Evolutionary conservation across 768 basidiomycete genomes (phyloP), one percentile per base, ranked within the genome.

Genomic region (Boletus patriciae): DNA sequence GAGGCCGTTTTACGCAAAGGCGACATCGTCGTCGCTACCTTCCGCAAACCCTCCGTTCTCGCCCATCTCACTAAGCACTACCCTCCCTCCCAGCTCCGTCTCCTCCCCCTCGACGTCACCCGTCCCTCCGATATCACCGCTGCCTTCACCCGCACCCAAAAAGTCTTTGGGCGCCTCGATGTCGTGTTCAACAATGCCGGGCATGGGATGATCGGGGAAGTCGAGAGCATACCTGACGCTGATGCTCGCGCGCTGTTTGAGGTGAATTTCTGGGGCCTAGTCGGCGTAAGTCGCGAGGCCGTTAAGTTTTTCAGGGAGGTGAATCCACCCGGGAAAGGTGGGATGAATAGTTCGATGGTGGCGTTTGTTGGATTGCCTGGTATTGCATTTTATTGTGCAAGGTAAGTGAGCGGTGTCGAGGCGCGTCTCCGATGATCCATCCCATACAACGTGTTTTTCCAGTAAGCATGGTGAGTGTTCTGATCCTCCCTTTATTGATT

Each of bases 101-200:
- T 74, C 46, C 55, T 77, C 54, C 64, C 66, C 48, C 63, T 79
- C 43, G 77, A 80, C 55, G 77, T 80, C 31, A 69, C 69, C 23
- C 58, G 53, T 3, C 57, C 47, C 4, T 46, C 60, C 3, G 67
- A 77, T 2, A 71, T 79, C 48, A 40, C 43, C 11, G 58, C 58
- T 2, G 76, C 71, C 2, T 79, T 80, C 51, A 54, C 55, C 1
- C 52, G 54, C 16, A 68, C 71, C 0, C 65, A 67, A 38, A 62
- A 65, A 13, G 54, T 56, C 9, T 78, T 78, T 62, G 74, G 74
- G 1, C 57, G 73, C 16, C 62, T 78, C 21, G 78, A 78, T 51
- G 73, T 78, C 51, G 77, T 79, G 5, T 73, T 73, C 64, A 76
- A 73, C 64, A 80, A 79, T 58, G 77, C 78, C 55, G 66, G 59